Evolutionary conservation across 1,139 yeast genomes (phyloP), one percentile per base, ranked within the genome.

Genomic region (Pichia sp.): DNA sequence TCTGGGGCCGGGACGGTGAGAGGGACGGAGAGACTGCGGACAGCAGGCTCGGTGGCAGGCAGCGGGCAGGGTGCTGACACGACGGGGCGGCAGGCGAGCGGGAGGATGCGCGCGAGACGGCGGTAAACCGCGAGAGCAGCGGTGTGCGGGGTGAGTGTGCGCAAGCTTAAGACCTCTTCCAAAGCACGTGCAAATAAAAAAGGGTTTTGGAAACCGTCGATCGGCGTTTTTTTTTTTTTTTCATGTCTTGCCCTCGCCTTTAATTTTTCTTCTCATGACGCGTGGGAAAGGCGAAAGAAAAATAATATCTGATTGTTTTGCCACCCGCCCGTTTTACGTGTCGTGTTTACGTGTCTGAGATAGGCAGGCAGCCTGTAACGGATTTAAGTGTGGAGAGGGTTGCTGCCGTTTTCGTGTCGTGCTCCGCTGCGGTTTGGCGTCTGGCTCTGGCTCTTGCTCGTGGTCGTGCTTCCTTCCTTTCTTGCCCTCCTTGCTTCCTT

Each of bases 261-360:
- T 36, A 11, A 11, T 36, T 11, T 36, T 36, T 36, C n/a, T 36
- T 13, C 8, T 36, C 15, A 2, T 36, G 23, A 19, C 23, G 23
- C 23, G 23, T 19, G 3, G 2, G 23, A 19, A 19, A 19, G 23
- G 23, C 3, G 3, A 19, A 19, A 19, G 23, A 19, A 19, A 19
- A 19, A 19, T 19, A 19, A 19, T 36, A 11, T 36, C 15, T 13
- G 6, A 36, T 36, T 36, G 40, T 36, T 36, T 13, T 13, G 13
- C 40, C 40, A 11, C 40, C n/a, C 15, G n/a, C 40, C 7, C 45
- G 13, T 42, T 42, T 42, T 42, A 42, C 45, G 45, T 42, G 45
- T 42, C 45, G 45, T 42, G 31, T 46, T 46, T 46, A 23, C 50
- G 50, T 47, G 50, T 49, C 44, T 49, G 4, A 36, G 40, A 36